Base-by-base conservation (phyloP, 2,329 filamentous ascomycete species). In the Ceratocystis cacaofunesta region DNA sequence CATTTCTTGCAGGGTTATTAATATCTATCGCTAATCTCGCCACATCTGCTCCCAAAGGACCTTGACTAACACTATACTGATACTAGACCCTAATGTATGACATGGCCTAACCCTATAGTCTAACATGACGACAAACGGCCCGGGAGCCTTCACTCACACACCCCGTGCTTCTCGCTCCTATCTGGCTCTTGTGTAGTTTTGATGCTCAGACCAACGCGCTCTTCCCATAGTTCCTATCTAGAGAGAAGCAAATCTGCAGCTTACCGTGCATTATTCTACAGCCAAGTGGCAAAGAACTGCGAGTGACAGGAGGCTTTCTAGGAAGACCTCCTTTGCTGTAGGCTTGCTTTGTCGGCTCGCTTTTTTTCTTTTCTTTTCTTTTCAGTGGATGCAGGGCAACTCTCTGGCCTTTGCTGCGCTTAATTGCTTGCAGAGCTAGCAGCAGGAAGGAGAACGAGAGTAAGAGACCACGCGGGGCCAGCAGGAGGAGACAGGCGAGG, bases 361-460 rank as follows among this genome's bases (percentile, higher is more conserved):
- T n/a, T n/a, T 48, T 48, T 19, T n/a, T n/a, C 7, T 48, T 48
- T 19, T n/a, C 6, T 48, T 48, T 48, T 8, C 46, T 19, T 22
- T 50, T 50, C 36, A 12, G 36, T 41, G 48, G 12, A 28, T 57
- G 28, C 52, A 57, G n/a, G 52, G 52, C 52, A 57, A 41, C 52
- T 57, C 22, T 57, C 52, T 57, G 52, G 52, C 52, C 52, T 57
- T 25, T 57, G 52, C 52, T 30, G 52, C 52, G 52, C 52, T 57
- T 57, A 32, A 7, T 57, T 32, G 1, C 0, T 8, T 41, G 10
- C 36, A 12, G 36, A 41, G 36, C 10, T 41, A 41, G 36, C 10
- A 41, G 36, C 10, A 41, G 36, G 48, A 22, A 50, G 48, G 46
- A 5, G 17, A 48, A 19, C n/a, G 12, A 48, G 19, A 22, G 46